These are phyloP conservation scores for Entonaema liquescens DNA, from an alignment of 495 filamentous ascomycete species.

Conservation along the genomic window DNA sequence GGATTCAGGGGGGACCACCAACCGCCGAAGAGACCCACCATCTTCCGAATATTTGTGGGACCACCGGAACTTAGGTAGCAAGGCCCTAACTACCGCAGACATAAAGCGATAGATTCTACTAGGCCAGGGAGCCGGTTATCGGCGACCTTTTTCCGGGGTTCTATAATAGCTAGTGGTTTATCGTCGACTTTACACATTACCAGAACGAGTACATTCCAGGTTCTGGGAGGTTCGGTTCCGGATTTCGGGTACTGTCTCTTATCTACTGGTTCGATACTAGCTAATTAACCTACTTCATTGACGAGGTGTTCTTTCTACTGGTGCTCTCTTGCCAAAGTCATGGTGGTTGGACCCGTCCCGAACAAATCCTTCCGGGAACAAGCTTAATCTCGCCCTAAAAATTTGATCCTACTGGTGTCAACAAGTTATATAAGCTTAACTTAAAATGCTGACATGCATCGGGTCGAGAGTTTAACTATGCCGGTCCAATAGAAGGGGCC, in stretches of 20 bases:
- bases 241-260: too few species aligned
- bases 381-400: background rate
- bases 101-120: background rate
- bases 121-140: too few species aligned
- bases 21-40: background rate
- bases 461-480: background rate
- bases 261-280: too few species aligned
- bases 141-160: too few species aligned
- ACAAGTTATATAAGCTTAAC: background rate
- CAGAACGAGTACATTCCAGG: too few species aligned
- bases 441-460: background rate
- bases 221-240: too few species aligned
- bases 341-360: too few species aligned
- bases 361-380: background rate
- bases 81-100: background rate
- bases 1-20: background rate
- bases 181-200: too few species aligned
- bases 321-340: too few species aligned
- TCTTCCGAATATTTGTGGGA: background rate
- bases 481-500: background rate
- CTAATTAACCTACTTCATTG: too few species aligned
- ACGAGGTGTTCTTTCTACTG: too few species aligned
- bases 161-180: too few species aligned
- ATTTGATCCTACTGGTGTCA: background rate
- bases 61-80: background rate